Evolutionary conservation across 257 asterid genomes (phyloP).

Genomic region (Oldenlandia corymbosa): DNA sequence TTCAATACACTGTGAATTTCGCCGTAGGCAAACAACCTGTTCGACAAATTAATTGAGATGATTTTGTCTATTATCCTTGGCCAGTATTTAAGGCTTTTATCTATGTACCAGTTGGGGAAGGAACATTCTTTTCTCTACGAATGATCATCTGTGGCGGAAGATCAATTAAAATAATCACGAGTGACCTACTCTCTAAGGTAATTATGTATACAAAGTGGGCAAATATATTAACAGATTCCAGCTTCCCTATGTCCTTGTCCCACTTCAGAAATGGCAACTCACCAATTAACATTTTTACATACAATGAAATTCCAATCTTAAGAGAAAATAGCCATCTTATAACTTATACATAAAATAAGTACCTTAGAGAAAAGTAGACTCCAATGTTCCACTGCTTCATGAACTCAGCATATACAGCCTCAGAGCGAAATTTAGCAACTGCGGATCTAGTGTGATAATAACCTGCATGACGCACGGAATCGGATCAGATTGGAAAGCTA

Average conservation of each 20-base stretch:
- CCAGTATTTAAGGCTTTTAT: too few species aligned
- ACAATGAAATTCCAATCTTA: neutral
- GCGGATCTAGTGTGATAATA: slow-evolving; percentile 64
- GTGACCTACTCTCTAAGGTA: too few species aligned
- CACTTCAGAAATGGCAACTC: neutral
- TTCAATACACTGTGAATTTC: too few species aligned
- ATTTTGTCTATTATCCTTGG: too few species aligned
- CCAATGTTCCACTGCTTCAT: slow-evolving; percentile 94
- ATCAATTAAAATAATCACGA: too few species aligned
- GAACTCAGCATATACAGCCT: slow-evolving; percentile 75
- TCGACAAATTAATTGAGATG: too few species aligned
- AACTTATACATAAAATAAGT: slow-evolving; percentile 7
- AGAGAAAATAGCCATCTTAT: neutral
- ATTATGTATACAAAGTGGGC: too few species aligned
- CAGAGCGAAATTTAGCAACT: slow-evolving; percentile 67
- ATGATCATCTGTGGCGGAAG: too few species aligned
- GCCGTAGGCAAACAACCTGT: too few species aligned
- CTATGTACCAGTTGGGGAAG: too few species aligned
- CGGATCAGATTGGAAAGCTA: neutral
- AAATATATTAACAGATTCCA: too few species aligned
- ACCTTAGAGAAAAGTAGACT: slow-evolving; percentile 91
- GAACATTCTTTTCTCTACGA: neutral
- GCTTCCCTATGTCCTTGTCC: neutral
- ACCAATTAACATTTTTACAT: neutral
- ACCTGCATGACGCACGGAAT: slow-evolving; percentile 37